phyloP scores from a whole-genome alignment of 148 eudicot genomes.

The Salicornia ramosissima region DNA sequence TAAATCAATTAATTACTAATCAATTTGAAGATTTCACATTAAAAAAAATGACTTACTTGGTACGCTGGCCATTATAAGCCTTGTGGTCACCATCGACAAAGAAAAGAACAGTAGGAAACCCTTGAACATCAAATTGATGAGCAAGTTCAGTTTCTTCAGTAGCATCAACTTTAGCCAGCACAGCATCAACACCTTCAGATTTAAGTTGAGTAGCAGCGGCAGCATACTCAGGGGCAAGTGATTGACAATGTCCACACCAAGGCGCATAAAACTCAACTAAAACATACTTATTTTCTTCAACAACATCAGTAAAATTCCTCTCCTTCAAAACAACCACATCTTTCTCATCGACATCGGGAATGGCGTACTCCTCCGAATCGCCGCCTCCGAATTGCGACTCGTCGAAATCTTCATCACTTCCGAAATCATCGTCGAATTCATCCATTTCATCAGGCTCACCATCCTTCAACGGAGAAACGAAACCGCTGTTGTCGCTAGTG shows the following conservation, averaged over 20 bases:
- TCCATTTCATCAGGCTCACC: slow-evolving; percentile 23
- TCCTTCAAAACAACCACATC: slow-evolving; percentile 80
- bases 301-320: slow-evolving; percentile 59
- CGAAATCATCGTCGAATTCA: slow-evolving; percentile 36
- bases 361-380: slow-evolving; percentile 17
- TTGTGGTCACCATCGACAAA: slow-evolving; percentile 86
- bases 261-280: slow-evolving; percentile 98
- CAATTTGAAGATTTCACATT: neutral
- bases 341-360: slow-evolving; percentile 48
- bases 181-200: slow-evolving; percentile 43
- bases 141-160: slow-evolving; percentile 70
- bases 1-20: too few relatives aligned
- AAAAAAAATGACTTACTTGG: slow-evolving; percentile 40
- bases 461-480: slow-evolving; percentile 14
- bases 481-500: neutral
- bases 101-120: slow-evolving; percentile 74
- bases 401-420: slow-evolving; percentile 36
- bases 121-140: slow-evolving; percentile 69
- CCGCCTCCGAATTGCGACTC: slow-evolving; percentile 29
- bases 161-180: slow-evolving; percentile 85
- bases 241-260: slow-evolving; percentile 87
- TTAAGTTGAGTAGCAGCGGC: slow-evolving; percentile 85
- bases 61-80: slow-evolving; percentile 59
- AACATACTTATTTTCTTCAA: slow-evolving; percentile 63
- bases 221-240: slow-evolving; percentile 87